phyloP scores from a whole-genome alignment of 2,329 filamentous ascomycete genomes.

The Zymoseptoria brevis region DNA sequence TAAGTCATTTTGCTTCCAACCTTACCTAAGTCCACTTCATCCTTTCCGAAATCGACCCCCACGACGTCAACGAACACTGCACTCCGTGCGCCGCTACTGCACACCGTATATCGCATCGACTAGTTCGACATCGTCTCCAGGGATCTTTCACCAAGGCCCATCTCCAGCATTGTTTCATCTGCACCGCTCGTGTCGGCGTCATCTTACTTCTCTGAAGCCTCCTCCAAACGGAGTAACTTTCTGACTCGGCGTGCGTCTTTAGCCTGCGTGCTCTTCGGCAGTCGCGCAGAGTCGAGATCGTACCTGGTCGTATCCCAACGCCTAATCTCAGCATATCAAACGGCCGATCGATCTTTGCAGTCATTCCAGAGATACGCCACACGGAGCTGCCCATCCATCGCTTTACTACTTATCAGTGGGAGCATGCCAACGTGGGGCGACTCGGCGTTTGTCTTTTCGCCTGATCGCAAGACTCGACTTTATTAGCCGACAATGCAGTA shows the following conservation, averaged over 20 bases:
- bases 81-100: background rate
- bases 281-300: background rate
- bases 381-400: background rate
- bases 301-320: background rate
- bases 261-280: background rate
- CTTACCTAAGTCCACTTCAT: background rate
- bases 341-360: too few species aligned
- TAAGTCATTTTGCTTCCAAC: background rate
- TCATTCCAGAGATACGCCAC: background rate
- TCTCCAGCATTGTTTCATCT: background rate
- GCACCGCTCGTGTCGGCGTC: background rate
- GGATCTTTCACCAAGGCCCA: background rate
- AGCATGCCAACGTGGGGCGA: background rate
- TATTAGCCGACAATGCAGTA: background rate
- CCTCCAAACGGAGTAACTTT: background rate
- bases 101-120: background rate
- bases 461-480: background rate
- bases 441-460: background rate
- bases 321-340: too few species aligned
- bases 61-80: background rate
- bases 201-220: background rate
- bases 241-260: background rate
- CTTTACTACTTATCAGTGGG: background rate
- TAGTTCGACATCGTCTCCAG: background rate
- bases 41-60: background rate